A percentile compares a stretch with the other conserved stretches of the same genome.
phyloP scores from a whole-genome alignment of 768 basidiomycete species.

The Strobilomyces confusus region DNA sequence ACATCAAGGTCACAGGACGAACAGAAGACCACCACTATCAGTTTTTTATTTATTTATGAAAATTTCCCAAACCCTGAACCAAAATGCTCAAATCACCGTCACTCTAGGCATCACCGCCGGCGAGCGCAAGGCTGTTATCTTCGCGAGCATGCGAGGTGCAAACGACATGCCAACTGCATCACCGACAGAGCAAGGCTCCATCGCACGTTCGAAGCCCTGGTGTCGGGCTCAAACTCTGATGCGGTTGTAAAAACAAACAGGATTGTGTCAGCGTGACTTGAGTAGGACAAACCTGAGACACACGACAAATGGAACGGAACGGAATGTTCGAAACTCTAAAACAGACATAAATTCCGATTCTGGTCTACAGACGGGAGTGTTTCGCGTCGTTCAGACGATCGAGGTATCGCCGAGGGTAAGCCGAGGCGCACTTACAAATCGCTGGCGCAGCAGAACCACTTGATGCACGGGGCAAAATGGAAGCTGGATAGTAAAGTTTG shows the following conservation, averaged over 20 bases:
- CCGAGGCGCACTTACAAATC: conserved; percentile 14
- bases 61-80: conserved; percentile 11
- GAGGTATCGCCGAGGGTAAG: conserved; percentile 18
- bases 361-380: background rate
- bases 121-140: conserved; percentile 2
- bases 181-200: background rate
- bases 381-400: background rate
- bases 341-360: conserved; percentile 6
- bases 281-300: conserved; percentile 5
- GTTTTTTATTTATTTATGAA: conserved; percentile 6
- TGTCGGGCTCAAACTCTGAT: conserved; percentile 10
- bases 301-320: background rate
- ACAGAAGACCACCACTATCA: conserved; percentile 7
- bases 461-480: conserved; percentile 6
- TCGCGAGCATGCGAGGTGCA: background rate
- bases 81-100: conserved; percentile 1
- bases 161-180: background rate
- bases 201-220: background rate
- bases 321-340: conserved; percentile 2
- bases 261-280: background rate
- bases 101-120: conserved; percentile 4
- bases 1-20: conserved; percentile 1
- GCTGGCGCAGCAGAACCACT: background rate
- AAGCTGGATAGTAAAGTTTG: background rate
- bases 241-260: background rate